Evolutionary conservation across 441 rosid species (phyloP).

Genomic region (Populus hybrid): DNA sequence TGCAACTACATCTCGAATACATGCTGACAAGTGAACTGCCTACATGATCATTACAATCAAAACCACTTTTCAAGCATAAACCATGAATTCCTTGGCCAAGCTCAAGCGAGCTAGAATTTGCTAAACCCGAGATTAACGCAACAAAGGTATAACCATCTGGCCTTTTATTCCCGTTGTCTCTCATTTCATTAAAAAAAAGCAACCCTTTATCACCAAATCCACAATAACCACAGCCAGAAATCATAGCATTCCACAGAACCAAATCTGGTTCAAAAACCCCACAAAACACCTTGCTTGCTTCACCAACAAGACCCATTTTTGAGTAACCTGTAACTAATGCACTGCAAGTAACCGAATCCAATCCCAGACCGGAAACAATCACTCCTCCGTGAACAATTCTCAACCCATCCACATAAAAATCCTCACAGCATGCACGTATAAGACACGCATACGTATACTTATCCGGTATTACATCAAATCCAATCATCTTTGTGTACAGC

Average conservation of each 20-base stretch:
- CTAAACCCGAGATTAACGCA: slow-evolving; percentile 53
- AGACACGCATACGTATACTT: slow-evolving; percentile 72
- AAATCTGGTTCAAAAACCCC: slow-evolving; percentile 54
- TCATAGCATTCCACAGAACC: slow-evolving; percentile 73
- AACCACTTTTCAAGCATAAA: slow-evolving; percentile 56
- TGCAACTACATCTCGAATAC: slow-evolving; percentile 62
- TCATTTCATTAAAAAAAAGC: slow-evolving; percentile 51
- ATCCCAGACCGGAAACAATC: slow-evolving; percentile 53
- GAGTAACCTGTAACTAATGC: slow-evolving; percentile 72
- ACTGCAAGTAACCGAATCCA: slow-evolving; percentile 56
- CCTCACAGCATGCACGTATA: slow-evolving; percentile 57
- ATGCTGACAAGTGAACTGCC: slow-evolving; percentile 62
- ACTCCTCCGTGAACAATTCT: slow-evolving; percentile 57
- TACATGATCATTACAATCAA: slow-evolving; percentile 54
- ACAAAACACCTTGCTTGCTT: slow-evolving; percentile 54
- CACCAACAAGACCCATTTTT: slow-evolving; percentile 40
- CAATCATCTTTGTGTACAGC: slow-evolving; percentile 47
- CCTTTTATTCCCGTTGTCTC: slow-evolving; percentile 31
- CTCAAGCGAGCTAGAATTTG: slow-evolving; percentile 33
- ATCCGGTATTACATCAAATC: slow-evolving; percentile 51
- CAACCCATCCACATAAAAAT: slow-evolving; percentile 37
- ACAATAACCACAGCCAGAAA: slow-evolving; percentile 55
- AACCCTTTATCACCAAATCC: slow-evolving; percentile 55
- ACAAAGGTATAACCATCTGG: slow-evolving; percentile 77
- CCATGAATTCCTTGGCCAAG: slow-evolving; percentile 69